Evolutionary conservation across 257 asterid species (phyloP), one percentile per base, ranked within the genome.

Genomic region (Echium plantagineum): DNA sequence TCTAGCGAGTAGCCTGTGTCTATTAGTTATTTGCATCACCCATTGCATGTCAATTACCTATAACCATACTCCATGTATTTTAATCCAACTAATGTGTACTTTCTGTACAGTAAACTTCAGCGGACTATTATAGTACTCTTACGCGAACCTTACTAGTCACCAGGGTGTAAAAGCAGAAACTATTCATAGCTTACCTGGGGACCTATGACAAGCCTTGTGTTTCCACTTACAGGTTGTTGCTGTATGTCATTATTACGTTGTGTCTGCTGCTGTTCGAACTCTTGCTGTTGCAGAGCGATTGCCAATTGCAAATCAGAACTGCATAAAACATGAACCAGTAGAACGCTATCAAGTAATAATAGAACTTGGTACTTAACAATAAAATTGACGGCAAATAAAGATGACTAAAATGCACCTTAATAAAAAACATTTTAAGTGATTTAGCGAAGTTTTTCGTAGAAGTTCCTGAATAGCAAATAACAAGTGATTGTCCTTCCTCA

Each of bases 261-360:
- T 9, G 67, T 71, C 60, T 79, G 78, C 67, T 83, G 95, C 31
- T 87, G 85, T 60, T 91, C 98, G 66, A 83, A 88, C 60, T 91
- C 98, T 72, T 85, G 93, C 64, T 88, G 96, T 71, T 91, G 98
- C 75, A 91, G 98, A 69, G 94, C 98, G 62, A 88, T 70, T 15
- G 98, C 98, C 74, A 91, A 73, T 62, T 91, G 94, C 78, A 83
- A 74, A 77, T 91, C 96, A 52, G 96, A 82, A 75, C 98, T 91
- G 89, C 74, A 68, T 59, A 64, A 52, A 53, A n/a, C 19, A n/a
- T n/a, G 5, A 53, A 53, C 17, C 22, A 21, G 15, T 28, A 55
- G 26, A 17, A 54, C 28, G 4, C 59, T 64, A 47, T 26, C 60
- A 20, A 5, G 52, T 8, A 17, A 21, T 52, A 15, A 60, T 35